phyloP scores from a whole-genome alignment of 2,329 filamentous ascomycete genomes.

The Clarireedia monteithiana region DNA sequence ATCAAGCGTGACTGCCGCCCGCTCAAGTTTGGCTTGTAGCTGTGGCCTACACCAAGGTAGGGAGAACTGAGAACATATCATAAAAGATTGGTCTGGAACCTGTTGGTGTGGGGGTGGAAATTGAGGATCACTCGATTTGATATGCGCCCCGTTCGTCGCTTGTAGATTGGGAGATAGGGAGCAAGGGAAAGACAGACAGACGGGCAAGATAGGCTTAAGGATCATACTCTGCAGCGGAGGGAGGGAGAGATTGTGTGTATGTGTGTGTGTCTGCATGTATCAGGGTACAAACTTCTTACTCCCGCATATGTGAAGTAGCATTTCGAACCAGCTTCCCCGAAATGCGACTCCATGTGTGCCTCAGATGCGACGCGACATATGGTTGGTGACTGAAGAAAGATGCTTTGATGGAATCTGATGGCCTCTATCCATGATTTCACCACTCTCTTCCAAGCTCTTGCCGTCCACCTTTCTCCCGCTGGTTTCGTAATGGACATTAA shows the following conservation, averaged over 20 bases:
- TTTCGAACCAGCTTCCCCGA: constrained; percentile 4
- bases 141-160: background rate
- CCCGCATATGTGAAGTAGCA: background rate
- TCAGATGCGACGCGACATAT: too few species aligned
- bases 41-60: too few species aligned
- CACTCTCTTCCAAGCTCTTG: too few species aligned
- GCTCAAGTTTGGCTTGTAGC: background rate
- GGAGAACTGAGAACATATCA: background rate
- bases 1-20: constrained; percentile 8
- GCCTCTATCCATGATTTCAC: too few species aligned
- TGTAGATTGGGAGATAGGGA: constrained; percentile 2
- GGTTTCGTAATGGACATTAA: background rate
- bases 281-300: background rate
- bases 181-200: background rate
- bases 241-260: too few species aligned
- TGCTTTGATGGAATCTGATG: too few species aligned
- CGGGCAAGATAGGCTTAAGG: background rate
- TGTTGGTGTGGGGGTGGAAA: constrained; percentile 6
- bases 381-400: too few species aligned
- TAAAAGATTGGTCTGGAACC: constrained; percentile 7
- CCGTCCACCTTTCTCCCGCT: background rate
- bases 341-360: too few species aligned
- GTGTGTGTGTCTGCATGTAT: background rate
- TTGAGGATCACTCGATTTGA: background rate
- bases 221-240: too few species aligned